Evolutionary conservation across 2,329 filamentous ascomycete species (phyloP).

Genomic region (Clarireedia homoeocarpa): DNA sequence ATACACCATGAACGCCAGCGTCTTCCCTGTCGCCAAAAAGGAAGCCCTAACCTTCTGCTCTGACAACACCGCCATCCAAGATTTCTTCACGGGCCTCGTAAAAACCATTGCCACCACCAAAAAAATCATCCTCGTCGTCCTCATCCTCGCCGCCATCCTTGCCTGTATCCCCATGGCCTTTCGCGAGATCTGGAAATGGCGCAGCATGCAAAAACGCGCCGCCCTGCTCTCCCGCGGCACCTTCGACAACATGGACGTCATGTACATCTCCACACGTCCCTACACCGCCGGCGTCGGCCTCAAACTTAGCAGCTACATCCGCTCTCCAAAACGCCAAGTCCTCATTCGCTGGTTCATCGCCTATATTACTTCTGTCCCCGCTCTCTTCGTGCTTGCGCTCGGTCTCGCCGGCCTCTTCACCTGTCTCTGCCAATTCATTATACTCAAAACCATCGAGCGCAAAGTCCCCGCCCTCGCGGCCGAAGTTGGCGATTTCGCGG

Average conservation of each 20-base stretch:
- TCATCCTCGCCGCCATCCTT: conserved; percentile 62
- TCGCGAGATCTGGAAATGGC: conserved; percentile 72
- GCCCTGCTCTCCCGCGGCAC: conserved; percentile 55
- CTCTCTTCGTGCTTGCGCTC: conserved; percentile 61
- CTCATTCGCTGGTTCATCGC: conserved; percentile 57
- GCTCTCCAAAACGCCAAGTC: conserved; percentile 53
- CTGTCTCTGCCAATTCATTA: conserved; percentile 59
- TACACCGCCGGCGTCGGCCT: conserved; percentile 67
- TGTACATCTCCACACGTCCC: conserved; percentile 80
- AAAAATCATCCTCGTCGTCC: conserved; percentile 67
- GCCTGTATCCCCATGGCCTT: conserved; percentile 74
- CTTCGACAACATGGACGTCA: conserved; percentile 76
- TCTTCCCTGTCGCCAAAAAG: conserved; percentile 80
- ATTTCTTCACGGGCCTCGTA: conserved; percentile 72
- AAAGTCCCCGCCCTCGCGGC: conserved; percentile 57
- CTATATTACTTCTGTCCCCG: conserved; percentile 59
- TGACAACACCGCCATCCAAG: conserved; percentile 69
- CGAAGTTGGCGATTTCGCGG: conserved; percentile 58
- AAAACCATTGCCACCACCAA: conserved; percentile 59
- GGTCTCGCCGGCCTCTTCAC: conserved; percentile 59
- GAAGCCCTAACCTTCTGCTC: conserved; percentile 82
- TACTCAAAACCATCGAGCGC: conserved; percentile 54
- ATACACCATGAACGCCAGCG: conserved; percentile 69
- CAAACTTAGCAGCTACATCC: conserved; percentile 58
- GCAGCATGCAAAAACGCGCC: conserved; percentile 61